Evolutionary conservation across 768 basidiomycete genomes (phyloP).

Genomic region (Boletus insuetus): DNA sequence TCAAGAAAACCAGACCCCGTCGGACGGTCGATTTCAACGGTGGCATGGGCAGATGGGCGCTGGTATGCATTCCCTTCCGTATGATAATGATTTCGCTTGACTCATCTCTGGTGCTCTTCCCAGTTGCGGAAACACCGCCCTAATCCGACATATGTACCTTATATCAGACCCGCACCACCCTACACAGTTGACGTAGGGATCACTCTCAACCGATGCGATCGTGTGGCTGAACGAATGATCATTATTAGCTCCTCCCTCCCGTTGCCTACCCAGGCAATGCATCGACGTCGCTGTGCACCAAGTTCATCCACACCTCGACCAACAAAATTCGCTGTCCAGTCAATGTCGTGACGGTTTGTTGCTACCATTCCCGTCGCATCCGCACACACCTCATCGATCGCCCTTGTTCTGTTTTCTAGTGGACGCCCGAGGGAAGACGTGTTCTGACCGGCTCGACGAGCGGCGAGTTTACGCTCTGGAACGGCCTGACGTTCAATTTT

Average conservation of each 20-base stretch:
- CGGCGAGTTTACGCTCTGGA: constrained; percentile 99
- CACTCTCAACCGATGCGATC: constrained; percentile 11
- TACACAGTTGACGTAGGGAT: constrained; percentile 82
- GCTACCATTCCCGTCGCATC: background rate
- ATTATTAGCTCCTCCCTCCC: constrained; percentile 81
- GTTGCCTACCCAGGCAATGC: constrained; percentile 89
- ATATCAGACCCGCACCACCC: constrained; percentile 80
- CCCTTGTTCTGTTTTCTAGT: constrained; percentile 45
- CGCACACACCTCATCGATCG: background rate
- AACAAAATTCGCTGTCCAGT: constrained; percentile 99
- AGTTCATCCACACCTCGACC: constrained; percentile 96
- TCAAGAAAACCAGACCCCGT: constrained; percentile 90
- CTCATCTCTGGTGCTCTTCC: background rate
- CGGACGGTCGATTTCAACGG: constrained; percentile 96
- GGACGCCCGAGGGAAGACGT: constrained; percentile 95
- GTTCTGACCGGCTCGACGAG: constrained; percentile 93
- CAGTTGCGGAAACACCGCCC: constrained; percentile 79
- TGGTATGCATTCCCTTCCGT: constrained; percentile 52
- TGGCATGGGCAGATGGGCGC: constrained; percentile 77
- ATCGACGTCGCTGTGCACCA: constrained; percentile 92
- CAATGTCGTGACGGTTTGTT: constrained; percentile 86
- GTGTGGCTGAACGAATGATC: constrained; percentile 28
- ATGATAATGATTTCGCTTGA: background rate
- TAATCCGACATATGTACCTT: constrained; percentile 70
- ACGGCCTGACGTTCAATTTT: constrained; percentile 98